Evolutionary conservation across 306 rosid species (phyloP).

Genomic region (Pterocarpus santalinus): DNA sequence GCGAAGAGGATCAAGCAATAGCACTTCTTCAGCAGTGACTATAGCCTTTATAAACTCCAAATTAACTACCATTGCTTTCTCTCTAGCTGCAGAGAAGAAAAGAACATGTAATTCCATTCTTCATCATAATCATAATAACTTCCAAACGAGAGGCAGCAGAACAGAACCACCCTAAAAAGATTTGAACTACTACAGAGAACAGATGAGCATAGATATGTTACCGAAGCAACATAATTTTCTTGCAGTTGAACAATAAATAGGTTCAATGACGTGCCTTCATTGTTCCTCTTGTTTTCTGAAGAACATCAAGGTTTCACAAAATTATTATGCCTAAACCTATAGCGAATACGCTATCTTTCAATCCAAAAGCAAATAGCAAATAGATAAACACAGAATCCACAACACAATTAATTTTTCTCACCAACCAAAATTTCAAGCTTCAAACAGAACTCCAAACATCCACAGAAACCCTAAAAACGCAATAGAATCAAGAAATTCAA

Average conservation of each 20-base stretch:
- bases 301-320: background rate
- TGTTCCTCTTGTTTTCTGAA: background rate
- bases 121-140: background rate
- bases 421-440: background rate
- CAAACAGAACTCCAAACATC: background rate
- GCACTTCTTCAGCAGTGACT: slow-evolving; percentile 94
- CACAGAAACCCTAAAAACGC: slow-evolving; percentile 32
- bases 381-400: background rate
- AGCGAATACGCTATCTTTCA: background rate
- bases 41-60: slow-evolving; percentile 82
- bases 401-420: background rate
- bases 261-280: background rate
- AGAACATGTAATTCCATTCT: slow-evolving; percentile 1
- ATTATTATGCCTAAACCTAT: background rate
- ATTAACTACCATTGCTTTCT: slow-evolving; percentile 99
- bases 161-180: background rate
- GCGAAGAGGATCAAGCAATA: slow-evolving; percentile 85
- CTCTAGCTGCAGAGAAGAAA: slow-evolving; percentile 60
- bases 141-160: background rate
- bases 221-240: background rate
- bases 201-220: background rate
- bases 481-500: background rate
- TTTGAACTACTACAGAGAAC: background rate
- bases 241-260: background rate
- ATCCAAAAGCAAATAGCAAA: too few species aligned